These are phyloP conservation scores for Ophiostoma ips DNA, from an alignment of 2,329 filamentous ascomycete species.

Conservation along the genomic window DNA sequence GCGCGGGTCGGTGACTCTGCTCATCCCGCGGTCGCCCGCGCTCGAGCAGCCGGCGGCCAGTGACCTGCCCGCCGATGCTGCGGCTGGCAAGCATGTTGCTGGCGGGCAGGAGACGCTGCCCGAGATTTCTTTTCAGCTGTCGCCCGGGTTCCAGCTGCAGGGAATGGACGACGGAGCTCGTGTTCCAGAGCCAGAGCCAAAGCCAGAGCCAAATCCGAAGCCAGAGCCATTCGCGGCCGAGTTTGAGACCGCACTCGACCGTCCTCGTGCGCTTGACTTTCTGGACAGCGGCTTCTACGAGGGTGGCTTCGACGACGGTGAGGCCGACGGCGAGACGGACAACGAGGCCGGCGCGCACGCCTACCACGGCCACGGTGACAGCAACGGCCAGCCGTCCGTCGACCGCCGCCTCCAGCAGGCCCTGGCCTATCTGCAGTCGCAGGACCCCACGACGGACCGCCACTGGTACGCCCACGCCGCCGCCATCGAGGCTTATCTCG, in stretches of 20 bases:
- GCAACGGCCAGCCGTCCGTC: not conserved
- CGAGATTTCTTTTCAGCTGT: not conserved
- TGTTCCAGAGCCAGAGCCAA: not conserved
- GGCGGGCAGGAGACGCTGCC: not conserved
- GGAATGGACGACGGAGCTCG: too few species aligned
- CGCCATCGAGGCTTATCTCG: conserved; percentile 27
- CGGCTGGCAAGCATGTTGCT: too few species aligned
- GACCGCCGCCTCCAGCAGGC: conserved; percentile 18
- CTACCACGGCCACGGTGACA: not conserved
- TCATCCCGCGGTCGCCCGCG: not conserved
- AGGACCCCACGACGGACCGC: conserved; percentile 29
- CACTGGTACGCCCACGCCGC: conserved; percentile 26
- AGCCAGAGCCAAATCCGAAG: too few species aligned
- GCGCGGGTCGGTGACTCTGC: not conserved
- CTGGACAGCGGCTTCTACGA: not conserved
- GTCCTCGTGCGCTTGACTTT: too few species aligned
- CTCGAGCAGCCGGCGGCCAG: not conserved
- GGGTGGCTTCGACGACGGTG: not conserved
- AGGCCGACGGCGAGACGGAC: not conserved
- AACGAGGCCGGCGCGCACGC: not conserved
- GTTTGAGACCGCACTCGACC: too few species aligned
- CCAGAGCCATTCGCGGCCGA: too few species aligned
- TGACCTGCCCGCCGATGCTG: not conserved
- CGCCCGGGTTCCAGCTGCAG: not conserved
- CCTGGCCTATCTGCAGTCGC: conserved; percentile 34